Conservation (phyloP, 148 eudicot genomes). For the Cornus controversa region DNA sequence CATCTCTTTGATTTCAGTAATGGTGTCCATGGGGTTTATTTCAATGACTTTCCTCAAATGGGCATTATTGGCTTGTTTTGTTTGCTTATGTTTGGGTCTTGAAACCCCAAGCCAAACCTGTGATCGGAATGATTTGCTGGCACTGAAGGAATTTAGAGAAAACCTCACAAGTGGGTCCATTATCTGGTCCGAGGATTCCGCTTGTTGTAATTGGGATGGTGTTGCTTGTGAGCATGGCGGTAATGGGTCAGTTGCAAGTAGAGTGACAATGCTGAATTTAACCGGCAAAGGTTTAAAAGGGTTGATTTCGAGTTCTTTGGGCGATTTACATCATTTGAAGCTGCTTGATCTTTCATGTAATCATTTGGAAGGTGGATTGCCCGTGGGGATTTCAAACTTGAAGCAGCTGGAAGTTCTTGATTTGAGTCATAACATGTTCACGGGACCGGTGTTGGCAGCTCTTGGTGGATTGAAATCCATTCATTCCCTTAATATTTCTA, state of each 20-base stretch:
- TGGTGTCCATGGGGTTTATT: conserved; percentile 29
- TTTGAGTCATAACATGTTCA: conserved; percentile 57
- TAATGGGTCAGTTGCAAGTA: conserved; percentile 33
- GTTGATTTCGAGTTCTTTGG: conserved; percentile 48
- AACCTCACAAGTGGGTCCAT: conserved; percentile 57
- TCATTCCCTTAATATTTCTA: conserved; percentile 51
- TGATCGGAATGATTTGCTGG: conserved; percentile 54
- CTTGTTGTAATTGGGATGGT: conserved; percentile 85
- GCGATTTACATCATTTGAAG: conserved; percentile 45
- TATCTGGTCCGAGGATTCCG: conserved; percentile 43
- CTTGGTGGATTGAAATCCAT: conserved; percentile 44
- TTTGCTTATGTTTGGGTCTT: conserved; percentile 37
- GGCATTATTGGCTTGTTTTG: conserved; percentile 46
- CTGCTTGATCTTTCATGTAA: conserved; percentile 72
- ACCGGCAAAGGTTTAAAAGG: conserved; percentile 56
- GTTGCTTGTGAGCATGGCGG: conserved; percentile 44
- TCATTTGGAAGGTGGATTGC: conserved; percentile 57
- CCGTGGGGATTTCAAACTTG: conserved; percentile 52
- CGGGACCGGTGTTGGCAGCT: conserved; percentile 36
- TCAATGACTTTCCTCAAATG: conserved; percentile 38
- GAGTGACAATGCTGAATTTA: conserved; percentile 51
- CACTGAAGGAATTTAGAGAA: conserved; percentile 67
- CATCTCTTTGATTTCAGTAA: conserved; percentile 16
- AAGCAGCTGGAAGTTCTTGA: conserved; percentile 49
- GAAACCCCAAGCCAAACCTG: conserved; percentile 47